Evolutionary conservation across 768 basidiomycete genomes (phyloP), one percentile per base, ranked within the genome.

Genomic region (Termitomyces sp.): DNA sequence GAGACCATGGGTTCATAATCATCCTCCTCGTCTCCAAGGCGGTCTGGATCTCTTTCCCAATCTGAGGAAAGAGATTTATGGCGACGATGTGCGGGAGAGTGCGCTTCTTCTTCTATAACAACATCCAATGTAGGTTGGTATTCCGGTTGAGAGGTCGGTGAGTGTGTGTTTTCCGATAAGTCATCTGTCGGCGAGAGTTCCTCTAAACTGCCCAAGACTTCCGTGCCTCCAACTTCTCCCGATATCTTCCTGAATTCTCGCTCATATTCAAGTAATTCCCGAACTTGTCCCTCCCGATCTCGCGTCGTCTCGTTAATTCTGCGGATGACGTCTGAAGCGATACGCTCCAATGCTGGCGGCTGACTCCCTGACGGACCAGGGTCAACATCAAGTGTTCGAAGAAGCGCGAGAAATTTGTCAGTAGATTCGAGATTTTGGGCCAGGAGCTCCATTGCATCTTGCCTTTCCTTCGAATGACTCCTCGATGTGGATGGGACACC

Each of bases 261-360:
- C 66, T 94, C 92, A 67, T 81, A 88, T 61, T 86, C 89, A 36
- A 87, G 74, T 53, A 95, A 72, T 66, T 86, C 89, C 52, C 93
- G 86, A 4, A 92, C 83, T 72, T 95, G 93, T 3, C 79, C 81
- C 69, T 95, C 93, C 56, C 93, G 82, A 64, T 91, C 87, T 47
- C 86, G 83, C 36, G 84, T 82, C 13, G 85, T 82, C 56, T 89
- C 87, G 70, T 93, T 88, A 59, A 94, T 80, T 36, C 82, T 80
- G 37, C 91, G 82, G 64, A 95, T 90, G 60, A 92, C 79, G 62
- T 89, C 84, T 18, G 87, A 84, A 6, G 93, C 88, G 43, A 91
- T 76, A 42, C 71, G 76, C 72, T 95, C 93, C 59, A 95, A 72
- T 45, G 74, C 68, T 40, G 77, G 76, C 54, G 77, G 76, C 53